Percentiles rank a stretch among this genome's conserved stretches.
phyloP scores from a whole-genome alignment of 1,284 basidiomycete species.

The Cystobasidiaceae sp. region DNA sequence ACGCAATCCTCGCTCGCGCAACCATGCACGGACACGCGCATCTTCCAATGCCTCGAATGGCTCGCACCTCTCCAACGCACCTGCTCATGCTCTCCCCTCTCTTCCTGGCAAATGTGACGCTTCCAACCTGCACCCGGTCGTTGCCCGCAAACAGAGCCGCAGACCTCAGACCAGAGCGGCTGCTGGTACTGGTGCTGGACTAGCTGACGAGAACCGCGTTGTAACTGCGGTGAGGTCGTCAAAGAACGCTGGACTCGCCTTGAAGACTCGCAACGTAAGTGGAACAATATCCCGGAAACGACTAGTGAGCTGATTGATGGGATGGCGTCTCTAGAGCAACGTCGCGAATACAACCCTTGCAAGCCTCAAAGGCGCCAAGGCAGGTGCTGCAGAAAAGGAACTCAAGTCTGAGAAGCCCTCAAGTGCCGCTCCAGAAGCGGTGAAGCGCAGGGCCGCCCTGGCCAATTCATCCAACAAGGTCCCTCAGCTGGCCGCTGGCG shows the following conservation, averaged over 20 bases:
- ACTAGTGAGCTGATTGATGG: neutral
- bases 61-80: neutral
- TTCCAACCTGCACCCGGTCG: neutral
- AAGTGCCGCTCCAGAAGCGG: neutral
- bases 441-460: conserved; percentile 20
- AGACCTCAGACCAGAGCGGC: conserved; percentile 11
- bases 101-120: neutral
- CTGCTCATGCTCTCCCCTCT: neutral
- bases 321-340: neutral
- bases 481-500: conserved; percentile 1
- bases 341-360: neutral
- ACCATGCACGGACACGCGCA: neutral
- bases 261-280: conserved; percentile 19
- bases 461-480: conserved; percentile 29
- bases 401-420: neutral
- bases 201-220: conserved; percentile 27
- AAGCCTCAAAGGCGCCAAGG: no score
- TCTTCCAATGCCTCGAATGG: neutral
- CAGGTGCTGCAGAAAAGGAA: neutral
- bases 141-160: conserved; percentile 1
- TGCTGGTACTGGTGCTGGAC: neutral
- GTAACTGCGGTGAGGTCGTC: neutral
- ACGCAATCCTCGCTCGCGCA: no score
- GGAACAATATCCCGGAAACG: no score
- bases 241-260: conserved; percentile 26